A percentile compares a stretch with the other conserved stretches of the same genome.
Evolutionary conservation across 257 asterid species (phyloP).

Genomic region (Nemophila menziesii): DNA sequence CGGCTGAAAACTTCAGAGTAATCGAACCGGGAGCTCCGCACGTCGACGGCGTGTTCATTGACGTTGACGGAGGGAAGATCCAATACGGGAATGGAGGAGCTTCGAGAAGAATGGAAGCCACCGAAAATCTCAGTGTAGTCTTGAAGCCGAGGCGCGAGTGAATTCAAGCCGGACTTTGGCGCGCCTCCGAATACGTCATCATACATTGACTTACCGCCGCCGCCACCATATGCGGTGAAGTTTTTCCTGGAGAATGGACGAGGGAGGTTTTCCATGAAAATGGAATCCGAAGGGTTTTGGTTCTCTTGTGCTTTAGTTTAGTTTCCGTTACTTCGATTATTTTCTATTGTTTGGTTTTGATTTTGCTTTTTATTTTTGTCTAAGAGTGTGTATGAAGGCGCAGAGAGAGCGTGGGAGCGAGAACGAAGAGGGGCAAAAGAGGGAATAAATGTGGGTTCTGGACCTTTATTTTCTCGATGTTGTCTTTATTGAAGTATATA

Average conservation of each 20-base stretch:
- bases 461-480: background rate
- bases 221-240: background rate
- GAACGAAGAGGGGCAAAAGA: constrained; percentile 9
- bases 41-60: background rate
- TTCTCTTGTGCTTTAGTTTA: background rate
- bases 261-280: constrained; percentile 45
- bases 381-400: background rate
- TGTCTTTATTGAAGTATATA: too few relatives aligned
- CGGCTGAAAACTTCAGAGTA: constrained; percentile 67
- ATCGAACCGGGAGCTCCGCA: constrained; percentile 38
- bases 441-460: constrained; percentile 1
- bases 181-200: constrained; percentile 71
- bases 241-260: constrained; percentile 46
- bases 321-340: too few relatives aligned
- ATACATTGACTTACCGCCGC: constrained; percentile 35
- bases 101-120: constrained; percentile 62
- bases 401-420: constrained; percentile 1
- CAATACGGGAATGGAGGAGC: constrained; percentile 65
- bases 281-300: constrained; percentile 7
- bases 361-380: background rate
- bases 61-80: constrained; percentile 44
- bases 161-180: constrained; percentile 39
- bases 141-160: constrained; percentile 67
- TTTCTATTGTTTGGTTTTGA: constrained; percentile 1
- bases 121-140: constrained; percentile 84